These are phyloP conservation scores for Kurtzmaniella quercitrusa DNA, from an alignment of 1,139 yeast species.

Conservation along the genomic window DNA sequence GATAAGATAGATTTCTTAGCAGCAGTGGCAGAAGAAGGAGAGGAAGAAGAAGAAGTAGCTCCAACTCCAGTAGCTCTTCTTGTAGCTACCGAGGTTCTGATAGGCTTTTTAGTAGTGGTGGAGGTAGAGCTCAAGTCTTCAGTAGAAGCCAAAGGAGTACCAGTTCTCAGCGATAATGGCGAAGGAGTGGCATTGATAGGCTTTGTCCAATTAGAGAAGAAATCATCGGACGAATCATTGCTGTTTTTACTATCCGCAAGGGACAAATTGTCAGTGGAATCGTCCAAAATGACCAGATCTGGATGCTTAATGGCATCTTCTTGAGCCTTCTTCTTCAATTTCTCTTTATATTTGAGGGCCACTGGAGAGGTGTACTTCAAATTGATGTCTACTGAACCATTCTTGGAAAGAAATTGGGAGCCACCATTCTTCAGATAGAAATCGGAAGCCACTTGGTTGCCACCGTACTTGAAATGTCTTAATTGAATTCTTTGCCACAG, in stretches of 20 bases:
- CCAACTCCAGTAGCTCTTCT: slow-evolving; percentile 1
- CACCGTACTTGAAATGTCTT: slow-evolving; percentile 89
- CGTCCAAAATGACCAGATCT: slow-evolving; percentile 58
- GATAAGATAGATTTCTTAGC: slow-evolving; percentile 39
- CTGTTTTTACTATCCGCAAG: slow-evolving; percentile 30
- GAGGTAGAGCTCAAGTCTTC: slow-evolving; percentile 29
- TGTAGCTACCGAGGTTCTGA: slow-evolving; percentile 13
- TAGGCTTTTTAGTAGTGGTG: slow-evolving; percentile 17
- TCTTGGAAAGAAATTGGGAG: slow-evolving; percentile 50
- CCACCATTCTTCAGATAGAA: slow-evolving; percentile 85
- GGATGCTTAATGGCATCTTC: slow-evolving; percentile 70
- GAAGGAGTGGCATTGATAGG: slow-evolving; percentile 57
- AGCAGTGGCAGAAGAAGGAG: slow-evolving; percentile 9
- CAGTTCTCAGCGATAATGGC: slow-evolving; percentile 46
- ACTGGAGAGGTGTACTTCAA: slow-evolving; percentile 77
- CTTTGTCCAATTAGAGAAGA: slow-evolving; percentile 88
- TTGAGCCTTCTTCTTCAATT: slow-evolving; percentile 62
- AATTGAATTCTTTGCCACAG: slow-evolving; percentile 85
- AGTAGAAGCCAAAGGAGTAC: slow-evolving; percentile 43
- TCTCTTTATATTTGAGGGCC: slow-evolving; percentile 76
- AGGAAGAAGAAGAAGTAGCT: slow-evolving; percentile 8
- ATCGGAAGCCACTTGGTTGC: slow-evolving; percentile 81
- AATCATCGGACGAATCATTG: slow-evolving; percentile 65
- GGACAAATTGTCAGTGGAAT: slow-evolving; percentile 37
- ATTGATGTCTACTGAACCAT: slow-evolving; percentile 56